These are phyloP conservation scores for Eucalyptus dawsonii DNA, from an alignment of 345 rosid genomes.

Conservation along the genomic window DNA sequence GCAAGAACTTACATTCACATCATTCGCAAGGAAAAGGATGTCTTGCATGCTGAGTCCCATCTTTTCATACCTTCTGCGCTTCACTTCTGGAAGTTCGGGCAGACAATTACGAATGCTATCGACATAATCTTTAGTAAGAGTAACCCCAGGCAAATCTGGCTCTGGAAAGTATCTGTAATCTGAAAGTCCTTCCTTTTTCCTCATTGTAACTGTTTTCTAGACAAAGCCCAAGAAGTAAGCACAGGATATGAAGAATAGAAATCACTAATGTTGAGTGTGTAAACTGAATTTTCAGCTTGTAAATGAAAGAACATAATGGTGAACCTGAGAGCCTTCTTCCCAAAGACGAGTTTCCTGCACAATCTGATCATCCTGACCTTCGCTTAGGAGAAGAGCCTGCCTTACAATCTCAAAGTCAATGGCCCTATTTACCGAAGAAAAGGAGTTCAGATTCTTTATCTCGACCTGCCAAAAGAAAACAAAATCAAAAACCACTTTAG, in stretches of 20 bases:
- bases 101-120: slow-evolving; percentile 39
- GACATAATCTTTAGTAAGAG: slow-evolving; percentile 51
- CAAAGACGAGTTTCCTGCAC: slow-evolving; percentile 93
- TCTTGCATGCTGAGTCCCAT: slow-evolving; percentile 93
- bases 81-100: slow-evolving; percentile 92
- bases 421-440: slow-evolving; percentile 78
- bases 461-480: slow-evolving; percentile 52
- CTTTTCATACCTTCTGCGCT: slow-evolving; percentile 70
- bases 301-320: neutral
- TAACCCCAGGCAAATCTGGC: slow-evolving; percentile 92
- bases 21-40: slow-evolving; percentile 91
- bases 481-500: neutral
- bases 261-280: neutral
- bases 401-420: slow-evolving; percentile 87
- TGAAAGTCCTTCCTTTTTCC: slow-evolving; percentile 94
- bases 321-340: slow-evolving; percentile 93
- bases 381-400: slow-evolving; percentile 51
- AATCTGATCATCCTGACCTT: slow-evolving; percentile 62
- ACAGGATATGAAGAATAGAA: neutral
- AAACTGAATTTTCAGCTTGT: neutral
- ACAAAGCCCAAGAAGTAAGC: neutral
- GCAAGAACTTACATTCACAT: slow-evolving; percentile 42
- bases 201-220: slow-evolving; percentile 89
- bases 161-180: slow-evolving; percentile 95
- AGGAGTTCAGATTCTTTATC: slow-evolving; percentile 84